Base-by-base conservation (phyloP, 345 rosid species). In the Camelina laxa region DNA sequence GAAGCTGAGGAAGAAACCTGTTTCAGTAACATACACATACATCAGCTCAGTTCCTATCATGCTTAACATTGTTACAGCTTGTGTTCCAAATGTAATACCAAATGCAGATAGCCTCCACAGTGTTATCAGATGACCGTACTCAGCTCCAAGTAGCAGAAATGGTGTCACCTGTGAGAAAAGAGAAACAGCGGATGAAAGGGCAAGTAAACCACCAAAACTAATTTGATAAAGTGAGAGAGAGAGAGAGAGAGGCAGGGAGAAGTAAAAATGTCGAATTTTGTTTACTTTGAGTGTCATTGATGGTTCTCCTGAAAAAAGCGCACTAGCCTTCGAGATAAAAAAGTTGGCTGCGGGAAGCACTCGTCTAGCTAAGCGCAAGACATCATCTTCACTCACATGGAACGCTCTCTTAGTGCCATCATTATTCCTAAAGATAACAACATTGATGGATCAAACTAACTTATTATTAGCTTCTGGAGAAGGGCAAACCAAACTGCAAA, bases 271-370 rank as follows among this genome's bases (percentile, higher is more conserved):
- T n/a, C 0, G 17, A 44, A 4, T 27, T 4, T 27, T 7, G 4
- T 24, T 72, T 84, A 94, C 98, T 82, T 90, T 91, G 69, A 94
- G 93, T 68, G 98, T 94, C 91, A 80, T 90, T 45, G 89, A 85
- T 57, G 98, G 97, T 74, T 94, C 96, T 57, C 97, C 98, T 1
- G 97, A 91, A 85, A 94, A 94, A 20, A 94, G 84, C 79, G 83
- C 84, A 68, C 84, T 83, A 12, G 80, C 81, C 87, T 76, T 87
- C 7, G 83, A 85, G 80, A 90, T 91, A 15, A 80, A 85, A 65
- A 94, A 86, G 88, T 94, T 94, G 30, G 87, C 58, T 4, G 88
- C 87, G 2, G 97, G 98, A 72, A 91, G 98, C 31, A 88, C 63
- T 54, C 84, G 62, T 77, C 86, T 86, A 36, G 92, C 84, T 20